These are phyloP conservation scores for Phanerochaete carnosa DNA, from an alignment of 768 basidiomycete genomes.

Conservation along the genomic window DNA sequence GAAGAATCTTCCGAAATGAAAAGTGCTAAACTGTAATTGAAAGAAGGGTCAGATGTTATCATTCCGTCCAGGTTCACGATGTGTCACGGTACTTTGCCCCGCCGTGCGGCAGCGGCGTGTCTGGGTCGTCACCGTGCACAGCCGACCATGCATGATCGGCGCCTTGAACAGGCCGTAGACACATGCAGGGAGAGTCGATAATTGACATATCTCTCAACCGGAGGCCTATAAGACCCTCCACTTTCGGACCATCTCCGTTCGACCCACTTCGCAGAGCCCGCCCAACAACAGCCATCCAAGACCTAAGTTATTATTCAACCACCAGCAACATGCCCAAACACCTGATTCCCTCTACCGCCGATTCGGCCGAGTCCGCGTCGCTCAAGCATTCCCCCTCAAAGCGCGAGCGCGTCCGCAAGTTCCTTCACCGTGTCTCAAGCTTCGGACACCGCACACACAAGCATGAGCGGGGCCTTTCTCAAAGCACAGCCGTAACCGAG, in stretches of 20 bases:
- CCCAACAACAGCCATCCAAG: not conserved
- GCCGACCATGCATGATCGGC: slow-evolving; percentile 8
- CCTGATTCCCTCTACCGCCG: not conserved
- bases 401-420: slow-evolving; percentile 3
- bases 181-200: not conserved
- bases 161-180: not conserved
- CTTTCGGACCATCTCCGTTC: not conserved
- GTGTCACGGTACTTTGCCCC: not conserved
- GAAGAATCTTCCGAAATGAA: not conserved
- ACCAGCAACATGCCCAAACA: slow-evolving; percentile 5
- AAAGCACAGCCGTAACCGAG: not conserved
- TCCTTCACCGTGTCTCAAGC: slow-evolving; percentile 2
- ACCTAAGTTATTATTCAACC: slow-evolving; percentile 2
- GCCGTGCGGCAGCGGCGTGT: slow-evolving; percentile 2
- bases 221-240: not conserved
- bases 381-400: slow-evolving; percentile 1
- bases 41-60: not conserved
- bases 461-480: not conserved
- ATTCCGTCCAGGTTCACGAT: not conserved
- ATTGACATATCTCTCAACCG: not conserved
- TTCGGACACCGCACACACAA: slow-evolving; percentile 1
- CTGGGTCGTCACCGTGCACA: not conserved
- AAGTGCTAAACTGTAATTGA: not conserved
- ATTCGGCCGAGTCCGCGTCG: not conserved
- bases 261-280: not conserved